Base-by-base conservation (phyloP, 2,329 filamentous ascomycete genomes). In the Cytospora piceae region DNA sequence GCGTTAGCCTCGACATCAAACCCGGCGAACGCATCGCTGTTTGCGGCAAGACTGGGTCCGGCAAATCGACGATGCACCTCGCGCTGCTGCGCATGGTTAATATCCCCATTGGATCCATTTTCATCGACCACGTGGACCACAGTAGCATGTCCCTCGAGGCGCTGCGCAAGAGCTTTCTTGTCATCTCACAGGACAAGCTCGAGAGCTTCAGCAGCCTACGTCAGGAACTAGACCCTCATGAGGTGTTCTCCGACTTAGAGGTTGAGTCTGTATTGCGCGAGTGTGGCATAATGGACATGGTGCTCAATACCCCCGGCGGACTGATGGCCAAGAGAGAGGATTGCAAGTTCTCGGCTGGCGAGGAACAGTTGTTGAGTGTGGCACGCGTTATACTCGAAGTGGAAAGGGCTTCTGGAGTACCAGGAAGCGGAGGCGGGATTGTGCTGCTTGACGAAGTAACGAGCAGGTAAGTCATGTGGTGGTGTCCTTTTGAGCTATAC, bases 171-270 rank as follows among this genome's bases (percentile, higher is more conserved):
- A 78, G 87, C n/a, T 79, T 90, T 27, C 89, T 87, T 0, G 90
- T 90, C 74, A 82, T 90, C 7, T 87, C 87, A 0, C 88, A 90
- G 73, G 88, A 90, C 59, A 78, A 81, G 34, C 74, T 81, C 63
- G 34, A 42, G 55, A 57, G 55, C n/a, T 58, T 58, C 29, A 20
- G 24, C 14, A 58, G 32, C 22, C 14, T 58, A 14, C 55, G 55
- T 17, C 4, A 58, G 55, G 55, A 58, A 15, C 27, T 58, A 14
- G 57, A 58, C 27, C 57, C 57, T 6, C 34, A 49, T 27, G 75
- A 80, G 49, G 57, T 7, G 14, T 51, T 58, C 6, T 32, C 57
- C 32, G 74, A 76, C 37, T 73, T 74, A 11, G 77, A 80, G 63
- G 74, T 75, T 52, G 65, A 73, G 17, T 78, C 77, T 0, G 39